Percentiles rank a stretch among this genome's conserved stretches.
Evolutionary conservation across 1,139 yeast species (phyloP).

Genomic region (Taphrina pruni): DNA sequence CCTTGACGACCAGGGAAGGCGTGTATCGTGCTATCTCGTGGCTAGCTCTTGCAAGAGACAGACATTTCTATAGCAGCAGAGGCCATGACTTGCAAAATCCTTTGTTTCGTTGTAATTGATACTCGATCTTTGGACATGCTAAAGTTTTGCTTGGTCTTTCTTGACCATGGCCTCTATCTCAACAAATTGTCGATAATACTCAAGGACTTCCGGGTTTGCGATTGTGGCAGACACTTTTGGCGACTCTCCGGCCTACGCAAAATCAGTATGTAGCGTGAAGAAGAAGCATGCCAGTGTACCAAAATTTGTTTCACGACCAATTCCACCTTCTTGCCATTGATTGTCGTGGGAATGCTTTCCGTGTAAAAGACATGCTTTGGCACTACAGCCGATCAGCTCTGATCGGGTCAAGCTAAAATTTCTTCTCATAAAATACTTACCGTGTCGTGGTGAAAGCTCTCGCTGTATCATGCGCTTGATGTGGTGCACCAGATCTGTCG

Average conservation of each 20-base stretch:
- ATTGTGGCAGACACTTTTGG: slow-evolving; percentile 46
- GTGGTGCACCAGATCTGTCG: slow-evolving; percentile 41
- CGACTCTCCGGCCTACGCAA: slow-evolving; percentile 41
- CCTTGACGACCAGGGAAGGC: too few species aligned
- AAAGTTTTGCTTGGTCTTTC: slow-evolving; percentile 8
- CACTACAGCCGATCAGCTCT: slow-evolving; percentile 29
- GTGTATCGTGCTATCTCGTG: background rate
- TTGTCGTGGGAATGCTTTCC: slow-evolving; percentile 47
- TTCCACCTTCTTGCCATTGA: slow-evolving; percentile 47
- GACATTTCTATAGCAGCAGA: too few species aligned
- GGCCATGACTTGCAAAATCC: too few species aligned
- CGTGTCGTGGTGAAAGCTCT: slow-evolving; percentile 47
- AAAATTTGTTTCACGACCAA: slow-evolving; percentile 46
- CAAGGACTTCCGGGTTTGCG: slow-evolving; percentile 46
- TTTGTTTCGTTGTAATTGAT: background rate
- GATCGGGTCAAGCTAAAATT: too few species aligned
- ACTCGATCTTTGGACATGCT: background rate
- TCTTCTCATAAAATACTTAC: background rate
- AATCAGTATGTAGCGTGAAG: background rate
- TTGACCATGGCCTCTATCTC: slow-evolving; percentile 22
- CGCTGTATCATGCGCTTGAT: slow-evolving; percentile 44
- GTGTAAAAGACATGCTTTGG: slow-evolving; percentile 46
- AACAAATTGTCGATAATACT: slow-evolving; percentile 46
- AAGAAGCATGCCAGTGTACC: background rate
- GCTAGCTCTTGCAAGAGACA: background rate